Base-by-base conservation (phyloP, 768 basidiomycete genomes). In the Kwoniella newhampshirensis region DNA sequence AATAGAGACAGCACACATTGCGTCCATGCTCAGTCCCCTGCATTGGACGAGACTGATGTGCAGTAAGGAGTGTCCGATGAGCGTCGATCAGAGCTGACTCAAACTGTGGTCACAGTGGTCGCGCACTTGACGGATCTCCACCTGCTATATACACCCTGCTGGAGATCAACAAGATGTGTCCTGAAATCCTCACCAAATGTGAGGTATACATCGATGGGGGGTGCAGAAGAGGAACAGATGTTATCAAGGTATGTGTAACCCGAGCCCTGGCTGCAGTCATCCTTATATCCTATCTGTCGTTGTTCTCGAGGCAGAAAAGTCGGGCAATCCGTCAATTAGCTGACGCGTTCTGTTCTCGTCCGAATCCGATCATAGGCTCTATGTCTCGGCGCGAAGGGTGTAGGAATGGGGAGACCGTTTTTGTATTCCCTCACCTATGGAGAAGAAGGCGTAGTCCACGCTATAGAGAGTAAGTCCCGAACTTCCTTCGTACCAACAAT, bases 161-260 rank as follows among this genome's bases (percentile, higher is more conserved):
- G 71, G 83, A 81, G 68, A 77, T 94, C 46, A 85, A 84, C 39
- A 81, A 81, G 66, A 82, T 86, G 68, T 82, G 84, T 46, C 90
- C 90, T 0, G 86, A 90, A 60, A 80, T 91, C 13, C 84, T 91
- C 63, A 67, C 85, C 3, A 89, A 90, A 83, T 75, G 71, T 62
- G 75, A 74, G 60, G 86, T 92, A 1, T 93, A 90, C 62, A 84
- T 93, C 45, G 91, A 93, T 66, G 91, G 91, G 76, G 88, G 88
- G 13, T 78, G 89, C 23, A 80, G 81, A 45, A 82, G 91, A 45
- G 91, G 91, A 15, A 91, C 89, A 56, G 91, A 93, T 77, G 85
- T 92, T 15, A 78, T 96, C 45, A 96, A 94, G 75, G 32, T 32
- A 32, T 32, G 32, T 32, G n/a, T n/a, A n/a, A n/a, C n/a, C n/a